Evolutionary conservation across 352 stramenopile species (phyloP).

Genomic region (Peronospora belbahrii): DNA sequence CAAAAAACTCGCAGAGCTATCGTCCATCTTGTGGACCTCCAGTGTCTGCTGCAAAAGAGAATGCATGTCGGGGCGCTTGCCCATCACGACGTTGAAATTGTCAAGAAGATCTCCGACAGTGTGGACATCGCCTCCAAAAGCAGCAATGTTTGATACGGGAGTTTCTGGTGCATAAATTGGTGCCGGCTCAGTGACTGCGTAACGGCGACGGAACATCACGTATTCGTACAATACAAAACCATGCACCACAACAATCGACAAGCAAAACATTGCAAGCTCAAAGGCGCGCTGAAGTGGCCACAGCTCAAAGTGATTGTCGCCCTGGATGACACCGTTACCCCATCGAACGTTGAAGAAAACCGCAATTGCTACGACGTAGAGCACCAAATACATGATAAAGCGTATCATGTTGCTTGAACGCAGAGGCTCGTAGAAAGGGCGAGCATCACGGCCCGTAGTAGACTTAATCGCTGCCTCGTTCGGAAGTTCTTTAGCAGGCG

Average conservation of each 20-base stretch:
- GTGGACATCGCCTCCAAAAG: constrained; percentile 31
- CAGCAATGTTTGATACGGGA: constrained; percentile 2
- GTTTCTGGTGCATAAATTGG: constrained; percentile 3
- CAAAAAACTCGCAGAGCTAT: constrained; percentile 8
- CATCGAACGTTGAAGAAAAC: constrained; percentile 31
- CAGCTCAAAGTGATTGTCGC: constrained; percentile 34
- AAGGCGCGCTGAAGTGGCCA: constrained; percentile 51
- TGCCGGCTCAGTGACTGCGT: constrained; percentile 8
- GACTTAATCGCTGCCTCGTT: constrained; percentile 10
- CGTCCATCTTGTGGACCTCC: constrained; percentile 14
- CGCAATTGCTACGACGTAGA: constrained; percentile 33
- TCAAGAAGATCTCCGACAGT: constrained; percentile 31
- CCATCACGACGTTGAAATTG: constrained; percentile 25
- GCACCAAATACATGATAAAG: constrained; percentile 28
- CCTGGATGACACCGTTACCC: constrained; percentile 46
- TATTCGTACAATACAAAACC: constrained; percentile 47
- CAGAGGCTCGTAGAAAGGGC: constrained; percentile 50
- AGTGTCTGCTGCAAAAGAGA: constrained; percentile 26
- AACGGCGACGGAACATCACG: constrained; percentile 13
- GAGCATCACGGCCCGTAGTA: constrained; percentile 8
- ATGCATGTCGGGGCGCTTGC: constrained; percentile 30
- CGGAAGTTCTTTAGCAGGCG: constrained; percentile 4
- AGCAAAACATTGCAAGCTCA: constrained; percentile 36
- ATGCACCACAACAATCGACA: constrained; percentile 39
- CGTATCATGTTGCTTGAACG: constrained; percentile 32